Base-by-base conservation (phyloP, 2,329 filamentous ascomycete species). In the Colletotrichum sansevieriae region DNA sequence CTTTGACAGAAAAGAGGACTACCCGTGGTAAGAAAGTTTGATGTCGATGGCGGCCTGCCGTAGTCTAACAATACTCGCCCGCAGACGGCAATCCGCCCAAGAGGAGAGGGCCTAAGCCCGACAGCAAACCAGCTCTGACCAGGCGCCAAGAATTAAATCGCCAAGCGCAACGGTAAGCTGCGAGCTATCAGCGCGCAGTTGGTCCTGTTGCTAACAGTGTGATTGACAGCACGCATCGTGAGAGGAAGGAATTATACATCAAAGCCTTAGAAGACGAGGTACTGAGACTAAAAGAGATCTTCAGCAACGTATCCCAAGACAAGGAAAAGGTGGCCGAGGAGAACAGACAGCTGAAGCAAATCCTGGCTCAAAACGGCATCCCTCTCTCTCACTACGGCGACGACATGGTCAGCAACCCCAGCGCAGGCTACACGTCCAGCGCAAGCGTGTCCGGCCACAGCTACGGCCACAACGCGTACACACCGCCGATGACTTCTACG, bases 231-330 rank as follows among this genome's bases (percentile, higher is more conserved):
- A 98, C 96, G 18, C 96, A 99, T 80, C 94, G 96, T 64, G 96
- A 98, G 82, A 90, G 96, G 73, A 98, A 98, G 79, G 96, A 98
- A 81, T 87, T 94, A 74, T 98, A 98, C 79, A 97, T 98, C 83
- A 97, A 97, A 79, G 90, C 92, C 11, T 88, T 98, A 15, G 96
- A 99, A 80, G 91, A 95, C 76, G 94, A 98, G 80, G 92, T 98
- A 5, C 85, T 97, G 20, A 91, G 94, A 56, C 84, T 98, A 49
- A 96, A 97, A 78, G 94, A 98, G 77, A 87, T 91, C n/a, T 95
- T 91, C 76, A 90, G 90, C 75, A 90, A 87, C 58, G 87, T 91
- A 18, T 87, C 89, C 7, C 90, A 92, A 73, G 93, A 97, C 77
- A 93, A 94, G 75, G 89, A 95, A 61, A 86, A 88, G 59, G 83